Conservation (phyloP, 2,329 filamentous ascomycete genomes). For the Plectosphaerella cucumerina region DNA sequence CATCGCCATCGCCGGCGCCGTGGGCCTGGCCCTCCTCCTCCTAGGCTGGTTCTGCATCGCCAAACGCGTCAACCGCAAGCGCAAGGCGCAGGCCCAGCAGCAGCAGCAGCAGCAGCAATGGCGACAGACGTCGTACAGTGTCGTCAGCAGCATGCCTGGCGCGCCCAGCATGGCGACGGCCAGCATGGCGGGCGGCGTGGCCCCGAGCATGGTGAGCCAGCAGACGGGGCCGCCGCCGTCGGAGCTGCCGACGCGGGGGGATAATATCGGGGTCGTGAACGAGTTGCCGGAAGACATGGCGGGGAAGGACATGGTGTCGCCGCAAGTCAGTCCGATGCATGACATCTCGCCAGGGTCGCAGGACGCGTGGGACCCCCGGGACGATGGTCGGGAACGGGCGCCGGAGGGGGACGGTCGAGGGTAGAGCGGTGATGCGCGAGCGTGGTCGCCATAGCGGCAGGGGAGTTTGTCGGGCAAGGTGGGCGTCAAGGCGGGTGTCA, state of each 20-base stretch:
- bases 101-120: background rate
- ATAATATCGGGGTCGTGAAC: background rate
- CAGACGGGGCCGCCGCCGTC: background rate
- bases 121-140: background rate
- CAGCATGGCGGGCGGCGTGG: too few species aligned
- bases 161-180: background rate
- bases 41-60: background rate
- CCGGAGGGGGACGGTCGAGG: too few species aligned
- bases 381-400: too few species aligned
- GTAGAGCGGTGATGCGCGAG: too few species aligned
- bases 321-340: too few species aligned
- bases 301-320: too few species aligned
- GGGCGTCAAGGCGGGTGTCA: too few species aligned
- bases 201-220: background rate
- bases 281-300: background rate
- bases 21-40: background rate
- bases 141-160: background rate
- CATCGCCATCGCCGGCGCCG: background rate
- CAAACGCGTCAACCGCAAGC: background rate
- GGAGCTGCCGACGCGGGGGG: background rate
- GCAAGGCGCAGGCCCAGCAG: background rate
- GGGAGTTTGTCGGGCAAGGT: too few species aligned
- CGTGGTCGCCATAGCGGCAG: too few species aligned
- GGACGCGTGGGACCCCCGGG: too few species aligned
- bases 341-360: too few species aligned